Conservation (phyloP, 2,329 filamentous ascomycete species). For the Fusarium coffeatum region DNA sequence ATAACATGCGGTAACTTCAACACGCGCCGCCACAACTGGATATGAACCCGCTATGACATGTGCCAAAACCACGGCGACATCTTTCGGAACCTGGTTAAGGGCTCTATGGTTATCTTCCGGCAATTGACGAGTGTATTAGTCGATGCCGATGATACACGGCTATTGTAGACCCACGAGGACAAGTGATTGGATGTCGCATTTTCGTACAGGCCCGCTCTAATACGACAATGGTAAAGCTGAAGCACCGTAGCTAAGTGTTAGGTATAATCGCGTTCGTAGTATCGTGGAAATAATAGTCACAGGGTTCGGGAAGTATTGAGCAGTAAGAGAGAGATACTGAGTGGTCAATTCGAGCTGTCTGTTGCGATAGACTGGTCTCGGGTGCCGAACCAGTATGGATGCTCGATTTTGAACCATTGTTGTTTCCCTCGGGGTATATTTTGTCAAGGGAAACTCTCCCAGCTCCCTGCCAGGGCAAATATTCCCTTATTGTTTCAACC, state of each 20-base stretch:
- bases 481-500: neutral
- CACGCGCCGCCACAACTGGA: constrained; percentile 39
- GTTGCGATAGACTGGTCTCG: neutral
- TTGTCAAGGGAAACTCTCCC: neutral
- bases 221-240: constrained; percentile 2
- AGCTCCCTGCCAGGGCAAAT: neutral
- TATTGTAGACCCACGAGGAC: constrained; percentile 32
- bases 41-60: constrained; percentile 4
- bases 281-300: neutral
- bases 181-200: constrained; percentile 37
- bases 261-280: constrained; percentile 2
- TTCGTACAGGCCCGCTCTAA: constrained; percentile 14
- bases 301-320: neutral
- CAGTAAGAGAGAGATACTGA: neutral
- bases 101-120: constrained; percentile 15
- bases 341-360: neutral
- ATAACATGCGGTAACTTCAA: constrained; percentile 28
- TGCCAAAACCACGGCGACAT: neutral
- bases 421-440: constrained; percentile 3
- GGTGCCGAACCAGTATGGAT: neutral
- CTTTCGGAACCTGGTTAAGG: neutral
- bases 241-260: neutral
- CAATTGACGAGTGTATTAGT: constrained; percentile 8
- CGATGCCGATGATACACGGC: constrained; percentile 4
- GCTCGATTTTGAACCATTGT: neutral